Conservation (phyloP, 768 basidiomycete genomes). For the Kwoniella europaea region DNA sequence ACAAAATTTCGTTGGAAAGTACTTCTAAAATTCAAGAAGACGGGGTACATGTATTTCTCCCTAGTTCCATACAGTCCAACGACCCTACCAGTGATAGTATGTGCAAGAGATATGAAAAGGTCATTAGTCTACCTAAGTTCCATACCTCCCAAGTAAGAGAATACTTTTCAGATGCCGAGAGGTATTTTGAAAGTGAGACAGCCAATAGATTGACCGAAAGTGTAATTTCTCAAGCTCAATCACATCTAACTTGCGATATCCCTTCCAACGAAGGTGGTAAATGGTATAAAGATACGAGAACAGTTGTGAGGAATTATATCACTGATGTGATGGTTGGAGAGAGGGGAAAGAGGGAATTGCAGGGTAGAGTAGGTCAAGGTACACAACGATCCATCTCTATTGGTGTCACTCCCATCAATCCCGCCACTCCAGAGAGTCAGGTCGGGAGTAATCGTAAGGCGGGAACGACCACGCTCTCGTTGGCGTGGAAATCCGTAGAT, state of each 20-base stretch:
- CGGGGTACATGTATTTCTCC: not conserved
- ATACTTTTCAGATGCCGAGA: not conserved
- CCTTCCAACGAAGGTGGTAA: not conserved
- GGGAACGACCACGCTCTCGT: not conserved
- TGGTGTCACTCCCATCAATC: not conserved
- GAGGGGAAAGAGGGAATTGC: not conserved
- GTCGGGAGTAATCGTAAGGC: too few species aligned
- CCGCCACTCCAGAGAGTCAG: too few species aligned
- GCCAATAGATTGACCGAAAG: not conserved
- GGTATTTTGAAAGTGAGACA: not conserved
- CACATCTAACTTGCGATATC: not conserved
- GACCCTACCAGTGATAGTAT: too few species aligned
- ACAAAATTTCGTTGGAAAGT: not conserved
- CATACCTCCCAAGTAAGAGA: not conserved
- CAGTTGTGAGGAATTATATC: not conserved
- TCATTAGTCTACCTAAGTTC: not conserved
- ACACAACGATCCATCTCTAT: not conserved
- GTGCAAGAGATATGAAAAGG: too few species aligned
- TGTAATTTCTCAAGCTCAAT: not conserved
- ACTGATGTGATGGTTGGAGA: not conserved
- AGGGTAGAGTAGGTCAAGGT: not conserved
- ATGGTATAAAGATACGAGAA: not conserved
- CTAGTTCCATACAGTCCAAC: too few species aligned
- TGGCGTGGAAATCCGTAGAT: not conserved
- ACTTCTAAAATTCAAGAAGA: not conserved